Evolutionary conservation across 371 early-diverging fungal genomes (phyloP).

Genomic region (Apophysomyces elegans): DNA sequence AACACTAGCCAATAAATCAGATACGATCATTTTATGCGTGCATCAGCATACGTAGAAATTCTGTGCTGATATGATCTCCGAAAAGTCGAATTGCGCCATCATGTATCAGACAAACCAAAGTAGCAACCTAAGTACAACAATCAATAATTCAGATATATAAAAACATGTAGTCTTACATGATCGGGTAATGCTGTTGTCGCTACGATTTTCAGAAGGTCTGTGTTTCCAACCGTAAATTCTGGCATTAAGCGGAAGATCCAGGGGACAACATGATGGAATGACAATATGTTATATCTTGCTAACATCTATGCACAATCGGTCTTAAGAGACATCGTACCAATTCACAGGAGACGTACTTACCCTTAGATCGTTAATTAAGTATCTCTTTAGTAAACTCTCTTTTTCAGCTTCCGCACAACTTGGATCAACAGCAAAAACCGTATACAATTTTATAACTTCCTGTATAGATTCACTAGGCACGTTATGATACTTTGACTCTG

Average conservation of each 20-base stretch:
- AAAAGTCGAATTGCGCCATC: constrained; percentile 27
- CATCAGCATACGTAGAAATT: constrained; percentile 11
- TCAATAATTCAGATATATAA: neutral
- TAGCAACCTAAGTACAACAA: constrained; percentile 23
- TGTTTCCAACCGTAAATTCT: constrained; percentile 22
- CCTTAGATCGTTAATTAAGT: constrained; percentile 33
- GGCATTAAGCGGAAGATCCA: constrained; percentile 37
- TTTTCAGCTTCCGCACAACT: constrained; percentile 13
- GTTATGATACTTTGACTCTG: neutral
- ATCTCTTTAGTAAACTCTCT: constrained; percentile 17
- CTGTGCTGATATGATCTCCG: constrained; percentile 24
- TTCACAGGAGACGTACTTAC: constrained; percentile 16
- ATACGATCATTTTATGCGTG: neutral
- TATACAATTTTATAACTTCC: constrained; percentile 17
- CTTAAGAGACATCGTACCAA: neutral
- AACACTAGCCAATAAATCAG: neutral
- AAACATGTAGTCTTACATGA: constrained; percentile 24
- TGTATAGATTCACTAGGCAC: constrained; percentile 20
- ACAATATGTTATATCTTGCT: constrained; percentile 28
- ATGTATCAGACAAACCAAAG: constrained; percentile 23
- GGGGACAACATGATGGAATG: constrained; percentile 28
- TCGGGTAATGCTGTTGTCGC: constrained; percentile 35
- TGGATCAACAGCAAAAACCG: constrained; percentile 18
- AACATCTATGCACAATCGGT: constrained; percentile 27
- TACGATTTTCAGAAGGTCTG: constrained; percentile 27